These are phyloP conservation scores for Fulvia fulva DNA, from an alignment of 2,329 filamentous ascomycete genomes.

Conservation along the genomic window DNA sequence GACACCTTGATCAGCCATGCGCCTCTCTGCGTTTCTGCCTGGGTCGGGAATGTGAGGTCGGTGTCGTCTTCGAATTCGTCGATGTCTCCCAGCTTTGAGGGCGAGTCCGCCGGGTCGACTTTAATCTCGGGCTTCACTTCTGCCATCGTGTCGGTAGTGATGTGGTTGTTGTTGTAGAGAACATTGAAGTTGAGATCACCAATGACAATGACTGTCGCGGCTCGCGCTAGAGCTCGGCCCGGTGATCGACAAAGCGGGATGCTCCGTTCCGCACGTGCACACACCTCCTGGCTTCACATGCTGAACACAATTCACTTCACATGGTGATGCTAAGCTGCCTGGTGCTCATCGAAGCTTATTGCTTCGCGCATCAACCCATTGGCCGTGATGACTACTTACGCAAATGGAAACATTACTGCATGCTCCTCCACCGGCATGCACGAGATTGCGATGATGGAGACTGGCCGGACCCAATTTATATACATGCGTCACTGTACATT, in stretches of 20 bases:
- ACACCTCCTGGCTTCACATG: neutral
- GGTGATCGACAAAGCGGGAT: neutral
- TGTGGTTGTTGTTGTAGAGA: neutral
- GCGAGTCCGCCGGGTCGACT: slow-evolving; percentile 14
- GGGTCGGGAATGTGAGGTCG: slow-evolving; percentile 29
- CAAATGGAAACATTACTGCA: no score
- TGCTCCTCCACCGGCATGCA: no score
- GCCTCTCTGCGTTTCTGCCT: slow-evolving; percentile 9
- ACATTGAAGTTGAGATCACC: no score
- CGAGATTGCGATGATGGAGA: no score
- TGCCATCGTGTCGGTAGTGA: slow-evolving; percentile 6
- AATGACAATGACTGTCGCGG: neutral
- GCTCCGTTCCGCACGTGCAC: neutral
- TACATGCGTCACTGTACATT: neutral
- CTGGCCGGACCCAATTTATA: neutral
- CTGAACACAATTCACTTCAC: neutral
- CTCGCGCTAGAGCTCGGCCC: neutral
- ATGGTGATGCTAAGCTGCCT: neutral
- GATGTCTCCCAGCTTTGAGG: slow-evolving; percentile 25
- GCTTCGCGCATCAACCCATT: no score
- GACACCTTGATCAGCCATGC: slow-evolving; percentile 73
- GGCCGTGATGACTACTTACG: no score
- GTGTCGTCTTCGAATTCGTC: slow-evolving; percentile 34
- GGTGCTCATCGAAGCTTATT: neutral
- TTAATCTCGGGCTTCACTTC: slow-evolving; percentile 25